A percentile compares a stretch with the other conserved stretches of the same genome.
These are phyloP conservation scores for Xylariaceae sp. DNA, from an alignment of 2,329 filamentous ascomycete genomes.

Conservation along the genomic window DNA sequence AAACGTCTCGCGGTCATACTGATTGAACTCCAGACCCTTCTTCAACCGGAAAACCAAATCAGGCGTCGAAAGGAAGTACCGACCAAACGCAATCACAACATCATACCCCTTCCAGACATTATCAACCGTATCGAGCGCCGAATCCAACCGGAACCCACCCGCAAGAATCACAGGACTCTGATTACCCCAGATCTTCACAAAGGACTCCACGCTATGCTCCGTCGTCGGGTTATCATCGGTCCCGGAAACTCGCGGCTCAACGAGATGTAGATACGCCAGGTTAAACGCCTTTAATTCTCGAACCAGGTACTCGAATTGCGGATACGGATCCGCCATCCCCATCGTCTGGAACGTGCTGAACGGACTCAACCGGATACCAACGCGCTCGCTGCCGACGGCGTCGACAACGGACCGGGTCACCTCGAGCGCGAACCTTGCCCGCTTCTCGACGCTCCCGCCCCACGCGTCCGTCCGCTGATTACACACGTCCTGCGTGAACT, in stretches of 20 bases:
- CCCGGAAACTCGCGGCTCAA: conserved; percentile 48
- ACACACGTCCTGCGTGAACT: conserved; percentile 50
- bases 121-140: conserved; percentile 38
- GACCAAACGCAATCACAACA: conserved; percentile 43
- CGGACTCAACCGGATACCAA: conserved; percentile 48
- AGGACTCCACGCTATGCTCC: conserved; percentile 38
- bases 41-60: conserved; percentile 43
- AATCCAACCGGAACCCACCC: conserved; percentile 37
- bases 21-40: conserved; percentile 38
- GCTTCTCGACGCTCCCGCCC: conserved; percentile 52
- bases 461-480: conserved; percentile 54
- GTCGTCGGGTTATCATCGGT: conserved; percentile 36
- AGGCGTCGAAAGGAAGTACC: conserved; percentile 45
- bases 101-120: conserved; percentile 37
- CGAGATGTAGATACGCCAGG: conserved; percentile 53
- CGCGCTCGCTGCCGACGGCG: conserved; percentile 47
- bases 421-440: conserved; percentile 48
- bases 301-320: conserved; percentile 53
- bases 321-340: conserved; percentile 50
- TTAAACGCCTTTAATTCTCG: conserved; percentile 44
- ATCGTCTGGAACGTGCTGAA: conserved; percentile 54
- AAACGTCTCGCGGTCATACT: conserved; percentile 42
- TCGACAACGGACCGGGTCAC: conserved; percentile 46
- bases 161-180: conserved; percentile 44
- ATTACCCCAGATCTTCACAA: conserved; percentile 41